Evolutionary conservation across 2,329 filamentous ascomycete genomes (phyloP), one percentile per base, ranked within the genome.

Genomic region (Dothidotthia symphoricarpi): DNA sequence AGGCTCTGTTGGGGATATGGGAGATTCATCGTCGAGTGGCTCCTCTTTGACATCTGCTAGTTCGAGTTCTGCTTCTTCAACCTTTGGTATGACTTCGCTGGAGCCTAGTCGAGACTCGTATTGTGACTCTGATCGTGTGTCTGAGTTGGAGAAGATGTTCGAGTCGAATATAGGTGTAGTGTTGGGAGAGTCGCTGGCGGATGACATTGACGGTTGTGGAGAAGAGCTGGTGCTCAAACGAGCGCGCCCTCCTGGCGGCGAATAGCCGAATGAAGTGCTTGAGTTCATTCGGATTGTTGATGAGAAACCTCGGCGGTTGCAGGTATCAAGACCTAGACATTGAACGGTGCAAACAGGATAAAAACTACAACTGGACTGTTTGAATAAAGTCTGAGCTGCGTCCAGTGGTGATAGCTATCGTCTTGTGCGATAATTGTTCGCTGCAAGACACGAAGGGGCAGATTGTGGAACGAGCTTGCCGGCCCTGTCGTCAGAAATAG

Each of bases 1-100:
- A n/a, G 62, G 57, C 44, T 63, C 57, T 24, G 59, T 65, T 13
- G 64, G 61, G 4, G 61, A 61, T 24, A 64, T 58, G 24, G 60
- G 57, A 26, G 57, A 47, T 10, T 53, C 59, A 31, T 67, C 62
- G 5, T 57, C 44, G 15, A 58, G 36, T 11, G 60, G 51, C 28
- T 63, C 61, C 31, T 65, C 47, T 35, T 68, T 69, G 30, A 62
- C 53, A 53, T 63, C 57, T 41, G 67, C 65, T 33, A 70, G 39
- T 5, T 66, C 65, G 16, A 74, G 66, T 36, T 75, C 73, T 15
- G 74, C 47, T 58, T 79, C 75, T 57, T 80, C 76, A 28, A 78
- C 63, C 63, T 80, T 80, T 15, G 75, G 75, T 9, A 69, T 62
- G 25, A 76, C 59, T 17, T 70, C 64, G 39, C 66, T 54, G 19